Conservation (phyloP, 129 eudicot genomes). For the Calendula officinalis region DNA sequence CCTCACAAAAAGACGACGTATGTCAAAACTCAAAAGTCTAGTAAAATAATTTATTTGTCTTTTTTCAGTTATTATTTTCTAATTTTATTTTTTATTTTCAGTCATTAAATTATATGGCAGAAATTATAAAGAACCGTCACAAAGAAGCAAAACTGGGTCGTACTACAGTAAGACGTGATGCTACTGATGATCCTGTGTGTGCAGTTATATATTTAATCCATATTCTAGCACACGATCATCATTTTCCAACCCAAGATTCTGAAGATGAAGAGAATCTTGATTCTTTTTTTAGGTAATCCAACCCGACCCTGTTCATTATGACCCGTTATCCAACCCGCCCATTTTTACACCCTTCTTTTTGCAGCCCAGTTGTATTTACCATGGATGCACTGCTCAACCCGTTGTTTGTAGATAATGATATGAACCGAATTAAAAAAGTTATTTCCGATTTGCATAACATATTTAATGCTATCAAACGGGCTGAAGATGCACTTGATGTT, state of each 20-base stretch:
- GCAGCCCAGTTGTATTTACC: conserved; percentile 74
- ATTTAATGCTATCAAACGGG: conserved; percentile 73
- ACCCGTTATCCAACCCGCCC: neutral
- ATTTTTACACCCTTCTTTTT: conserved; percentile 14
- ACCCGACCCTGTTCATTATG: neutral
- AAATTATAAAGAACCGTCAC: conserved; percentile 48
- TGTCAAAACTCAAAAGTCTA: conserved; percentile 19
- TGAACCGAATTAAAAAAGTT: conserved; percentile 34
- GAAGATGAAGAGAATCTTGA: conserved; percentile 41
- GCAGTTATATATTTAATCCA: conserved; percentile 70
- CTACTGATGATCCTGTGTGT: conserved; percentile 58
- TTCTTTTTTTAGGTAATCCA: conserved; percentile 58
- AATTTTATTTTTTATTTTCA: conserved; percentile 30
- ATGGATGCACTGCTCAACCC: conserved; percentile 57
- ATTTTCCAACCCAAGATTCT: conserved; percentile 53
- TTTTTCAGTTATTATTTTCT: conserved; percentile 9
- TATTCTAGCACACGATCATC: conserved; percentile 78
- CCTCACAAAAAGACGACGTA: conserved; percentile 54
- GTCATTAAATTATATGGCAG: conserved; percentile 69
- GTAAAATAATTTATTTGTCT: conserved; percentile 21
- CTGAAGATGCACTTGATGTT: conserved; percentile 75
- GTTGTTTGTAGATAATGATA: conserved; percentile 41
- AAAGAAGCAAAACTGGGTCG: conserved; percentile 34
- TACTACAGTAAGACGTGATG: conserved; percentile 34
- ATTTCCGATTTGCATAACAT: conserved; percentile 50